phyloP scores from a whole-genome alignment of 2,329 filamentous ascomycete species.

The Epichloe uncinata region DNA sequence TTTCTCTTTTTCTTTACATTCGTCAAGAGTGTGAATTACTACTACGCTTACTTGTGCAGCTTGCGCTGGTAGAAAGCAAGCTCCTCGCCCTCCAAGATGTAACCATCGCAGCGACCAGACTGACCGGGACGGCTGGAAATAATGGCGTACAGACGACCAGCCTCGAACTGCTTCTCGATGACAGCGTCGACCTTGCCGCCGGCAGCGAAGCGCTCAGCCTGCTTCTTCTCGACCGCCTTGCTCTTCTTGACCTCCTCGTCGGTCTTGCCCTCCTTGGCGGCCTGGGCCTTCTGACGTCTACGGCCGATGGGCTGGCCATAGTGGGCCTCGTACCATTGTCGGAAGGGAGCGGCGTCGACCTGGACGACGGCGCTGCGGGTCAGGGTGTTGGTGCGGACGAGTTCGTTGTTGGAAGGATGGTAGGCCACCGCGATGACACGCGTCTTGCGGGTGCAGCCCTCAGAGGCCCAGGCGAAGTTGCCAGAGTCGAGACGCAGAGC shows the following conservation, averaged over 20 bases:
- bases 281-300: conserved; percentile 74
- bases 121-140: conserved; percentile 89
- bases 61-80: conserved; percentile 99
- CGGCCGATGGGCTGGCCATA: conserved; percentile 86
- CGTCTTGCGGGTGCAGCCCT: conserved; percentile 96
- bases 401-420: conserved; percentile 99
- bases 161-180: conserved; percentile 98
- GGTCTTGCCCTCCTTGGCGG: conserved; percentile 44
- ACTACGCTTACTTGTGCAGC: conserved; percentile 80
- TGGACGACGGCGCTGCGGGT: conserved; percentile 98
- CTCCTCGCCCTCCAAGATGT: conserved; percentile 98
- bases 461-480: conserved; percentile 99
- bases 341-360: conserved; percentile 96
- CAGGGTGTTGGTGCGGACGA: conserved; percentile 99
- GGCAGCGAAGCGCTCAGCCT: conserved; percentile 70
- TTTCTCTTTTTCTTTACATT: not conserved
- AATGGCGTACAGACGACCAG: conserved; percentile 91
- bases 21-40: not conserved
- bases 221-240: conserved; percentile 94
- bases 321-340: conserved; percentile 99
- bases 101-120: conserved; percentile 92
- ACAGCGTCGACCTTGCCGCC: conserved; percentile 84
- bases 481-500: conserved; percentile 95
- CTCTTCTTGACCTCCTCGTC: conserved; percentile 77
- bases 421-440: conserved; percentile 97